Evolutionary conservation across 352 stramenopile genomes (phyloP).

Genomic region (Pythium plurisporium): DNA sequence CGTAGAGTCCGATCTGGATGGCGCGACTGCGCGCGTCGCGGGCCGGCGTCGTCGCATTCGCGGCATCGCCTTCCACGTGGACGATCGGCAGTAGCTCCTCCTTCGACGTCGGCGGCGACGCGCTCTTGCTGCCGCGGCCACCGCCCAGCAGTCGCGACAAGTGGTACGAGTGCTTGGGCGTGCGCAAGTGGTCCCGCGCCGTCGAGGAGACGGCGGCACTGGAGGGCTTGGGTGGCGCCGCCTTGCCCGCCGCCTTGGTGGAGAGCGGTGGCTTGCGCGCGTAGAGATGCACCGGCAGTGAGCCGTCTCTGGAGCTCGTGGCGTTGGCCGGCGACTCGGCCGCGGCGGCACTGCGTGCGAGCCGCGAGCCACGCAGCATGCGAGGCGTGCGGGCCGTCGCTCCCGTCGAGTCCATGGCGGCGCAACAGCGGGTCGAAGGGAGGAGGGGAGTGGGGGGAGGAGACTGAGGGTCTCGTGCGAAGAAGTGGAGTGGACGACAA

Average conservation of each 20-base stretch:
- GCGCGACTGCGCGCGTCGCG: constrained; percentile 14
- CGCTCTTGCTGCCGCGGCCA: not conserved
- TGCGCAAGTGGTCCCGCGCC: constrained; percentile 8
- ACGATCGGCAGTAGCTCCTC: constrained; percentile 23
- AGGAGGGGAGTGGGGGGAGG: not conserved
- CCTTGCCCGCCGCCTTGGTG: not conserved
- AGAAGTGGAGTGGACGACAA: not conserved
- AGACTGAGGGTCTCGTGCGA: too few relatives aligned
- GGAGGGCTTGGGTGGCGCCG: not conserved
- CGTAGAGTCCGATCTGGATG: constrained; percentile 78
- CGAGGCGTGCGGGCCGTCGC: constrained; percentile 69
- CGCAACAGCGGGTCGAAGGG: not conserved
- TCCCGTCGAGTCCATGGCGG: constrained; percentile 73
- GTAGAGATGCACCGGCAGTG: constrained; percentile 14
- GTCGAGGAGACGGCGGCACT: not conserved
- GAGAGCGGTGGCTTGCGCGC: constrained; percentile 17
- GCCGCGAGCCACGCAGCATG: constrained; percentile 16
- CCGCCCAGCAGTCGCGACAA: constrained; percentile 9
- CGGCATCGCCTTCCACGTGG: constrained; percentile 8
- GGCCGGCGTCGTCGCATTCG: not conserved
- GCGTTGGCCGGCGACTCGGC: constrained; percentile 32
- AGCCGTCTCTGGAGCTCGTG: constrained; percentile 25
- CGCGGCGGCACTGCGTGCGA: constrained; percentile 9
- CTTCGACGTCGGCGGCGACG: not conserved
- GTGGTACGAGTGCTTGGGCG: constrained; percentile 26